phyloP scores from a whole-genome alignment of 2,329 filamentous ascomycete species.

The Phyllosticta paracitricarpa region DNA sequence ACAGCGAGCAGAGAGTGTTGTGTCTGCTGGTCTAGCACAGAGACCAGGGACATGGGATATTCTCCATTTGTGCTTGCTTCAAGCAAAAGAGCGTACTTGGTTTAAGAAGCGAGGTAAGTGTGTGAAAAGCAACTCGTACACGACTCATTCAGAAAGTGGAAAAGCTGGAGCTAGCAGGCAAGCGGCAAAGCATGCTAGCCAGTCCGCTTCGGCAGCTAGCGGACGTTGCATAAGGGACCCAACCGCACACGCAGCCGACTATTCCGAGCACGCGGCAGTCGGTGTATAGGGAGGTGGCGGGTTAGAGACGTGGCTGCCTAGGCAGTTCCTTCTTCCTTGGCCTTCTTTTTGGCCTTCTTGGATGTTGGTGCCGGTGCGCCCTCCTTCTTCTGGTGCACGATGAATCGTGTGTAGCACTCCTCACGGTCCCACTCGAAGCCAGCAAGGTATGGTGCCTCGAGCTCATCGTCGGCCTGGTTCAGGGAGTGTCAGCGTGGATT shows the following conservation, averaged over 20 bases:
- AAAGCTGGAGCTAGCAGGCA: background rate
- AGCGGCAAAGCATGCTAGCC: background rate
- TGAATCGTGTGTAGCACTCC: constrained; percentile 76
- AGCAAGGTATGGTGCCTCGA: constrained; percentile 75
- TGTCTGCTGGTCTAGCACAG: background rate
- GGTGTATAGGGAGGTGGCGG: background rate
- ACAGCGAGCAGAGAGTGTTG: background rate
- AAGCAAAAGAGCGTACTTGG: background rate
- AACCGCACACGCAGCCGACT: background rate
- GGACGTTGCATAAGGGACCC: background rate
- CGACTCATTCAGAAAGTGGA: background rate
- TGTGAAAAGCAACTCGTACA: background rate
- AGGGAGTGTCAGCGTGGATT: background rate
- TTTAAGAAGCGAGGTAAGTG: background rate
- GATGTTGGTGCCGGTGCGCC: constrained; percentile 34
- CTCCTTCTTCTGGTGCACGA: constrained; percentile 75
- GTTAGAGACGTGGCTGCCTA: background rate
- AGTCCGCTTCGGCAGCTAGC: background rate
- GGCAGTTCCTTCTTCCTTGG: constrained; percentile 17
- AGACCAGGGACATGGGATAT: background rate
- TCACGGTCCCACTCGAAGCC: constrained; percentile 97
- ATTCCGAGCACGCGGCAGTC: background rate
- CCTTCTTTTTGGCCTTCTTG: constrained; percentile 31
- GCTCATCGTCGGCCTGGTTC: constrained; percentile 74
- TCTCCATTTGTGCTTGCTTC: background rate